Base-by-base conservation (phyloP, 345 rosid species). In the Eucalyptus sideroxylon region DNA sequence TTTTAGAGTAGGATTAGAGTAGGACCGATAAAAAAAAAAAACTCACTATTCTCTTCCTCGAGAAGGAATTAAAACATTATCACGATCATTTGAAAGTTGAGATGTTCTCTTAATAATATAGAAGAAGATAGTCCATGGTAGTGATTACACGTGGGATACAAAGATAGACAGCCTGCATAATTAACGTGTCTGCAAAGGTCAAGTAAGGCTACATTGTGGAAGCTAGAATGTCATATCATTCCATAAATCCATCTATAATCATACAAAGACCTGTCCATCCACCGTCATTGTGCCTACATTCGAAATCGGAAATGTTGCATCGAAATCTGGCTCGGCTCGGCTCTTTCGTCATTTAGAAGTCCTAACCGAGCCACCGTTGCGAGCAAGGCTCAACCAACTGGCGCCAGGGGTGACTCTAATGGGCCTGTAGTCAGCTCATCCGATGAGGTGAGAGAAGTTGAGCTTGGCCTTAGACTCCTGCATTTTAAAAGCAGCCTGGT, bases 381-480 rank as follows among this genome's bases (percentile, higher is more conserved):
- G n/a, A 89, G 87, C 77, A 83, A 1, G 92, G 90, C 87, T 90
- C 91, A 50, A 91, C 88, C 55, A 91, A 90, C 6, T 89, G 90
- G 87, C 92, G 67, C 90, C 90, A 88, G 6, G 91, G 89, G 24
- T 89, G 47, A 92, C 91, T 90, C 93, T 88, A 7, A 90, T 90
- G 26, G 94, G 93, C 51, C 91, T 92, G 6, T 92, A 89, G 47
- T 91, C 91, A 5, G 88, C 91, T 26, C 90, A 91, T 9, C 93
- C 91, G 5, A 92, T 90, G 87, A 92, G 89, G 87, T 90, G 86
- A 34, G 93, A 94, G 47, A 93, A 93, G 89, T 92, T 92, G 87
- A 92, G 89, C 89, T 91, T 86, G 27, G 94, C 95, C 87, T 89
- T 90, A 24, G 94, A 88, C n/a, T 93, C 94, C 2, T 92, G 89